Percentiles rank a stretch among this genome's conserved stretches.
Conservation (phyloP, 352 stramenopile species). For the Phytophthora pisi region DNA sequence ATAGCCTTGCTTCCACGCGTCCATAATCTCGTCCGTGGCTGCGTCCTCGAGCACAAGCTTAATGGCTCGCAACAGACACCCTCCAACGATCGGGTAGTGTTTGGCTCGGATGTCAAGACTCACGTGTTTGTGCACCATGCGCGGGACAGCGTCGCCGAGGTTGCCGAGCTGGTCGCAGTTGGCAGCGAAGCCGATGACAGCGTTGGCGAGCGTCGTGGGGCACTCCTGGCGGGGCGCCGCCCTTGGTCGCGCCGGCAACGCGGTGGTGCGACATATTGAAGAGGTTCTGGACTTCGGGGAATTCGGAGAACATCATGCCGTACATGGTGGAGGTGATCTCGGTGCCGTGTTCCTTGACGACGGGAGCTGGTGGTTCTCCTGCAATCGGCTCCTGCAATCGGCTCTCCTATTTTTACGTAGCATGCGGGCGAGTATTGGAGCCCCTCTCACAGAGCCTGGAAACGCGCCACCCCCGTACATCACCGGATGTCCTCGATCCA, state of each 20-base stretch:
- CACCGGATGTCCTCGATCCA: background rate
- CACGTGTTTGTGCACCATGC: slow-evolving; percentile 71
- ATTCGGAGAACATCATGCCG: slow-evolving; percentile 61
- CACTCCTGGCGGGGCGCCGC: slow-evolving; percentile 19
- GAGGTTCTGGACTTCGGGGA: slow-evolving; percentile 46
- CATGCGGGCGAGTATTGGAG: background rate
- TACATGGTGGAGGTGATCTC: slow-evolving; percentile 78
- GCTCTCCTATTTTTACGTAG: background rate
- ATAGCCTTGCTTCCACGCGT: slow-evolving; percentile 64
- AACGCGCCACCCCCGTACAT: background rate
- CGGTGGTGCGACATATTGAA: slow-evolving; percentile 57
- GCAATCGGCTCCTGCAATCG: background rate
- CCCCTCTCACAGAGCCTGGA: background rate
- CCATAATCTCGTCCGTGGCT: slow-evolving; percentile 63
- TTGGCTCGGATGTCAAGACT: slow-evolving; percentile 66
- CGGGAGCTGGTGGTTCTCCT: slow-evolving; percentile 34
- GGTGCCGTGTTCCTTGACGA: slow-evolving; percentile 64
- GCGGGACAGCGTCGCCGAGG: slow-evolving; percentile 52
- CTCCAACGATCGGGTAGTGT: slow-evolving; percentile 72
- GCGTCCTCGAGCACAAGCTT: slow-evolving; percentile 57
- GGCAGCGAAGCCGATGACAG: slow-evolving; percentile 63
- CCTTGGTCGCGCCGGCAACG: slow-evolving; percentile 43
- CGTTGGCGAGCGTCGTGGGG: slow-evolving; percentile 53
- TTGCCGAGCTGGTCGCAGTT: slow-evolving; percentile 66
- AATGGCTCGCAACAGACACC: slow-evolving; percentile 60